Evolutionary conservation across 2,329 filamentous ascomycete genomes (phyloP).

Genomic region (Pestalotiopsis sp.): DNA sequence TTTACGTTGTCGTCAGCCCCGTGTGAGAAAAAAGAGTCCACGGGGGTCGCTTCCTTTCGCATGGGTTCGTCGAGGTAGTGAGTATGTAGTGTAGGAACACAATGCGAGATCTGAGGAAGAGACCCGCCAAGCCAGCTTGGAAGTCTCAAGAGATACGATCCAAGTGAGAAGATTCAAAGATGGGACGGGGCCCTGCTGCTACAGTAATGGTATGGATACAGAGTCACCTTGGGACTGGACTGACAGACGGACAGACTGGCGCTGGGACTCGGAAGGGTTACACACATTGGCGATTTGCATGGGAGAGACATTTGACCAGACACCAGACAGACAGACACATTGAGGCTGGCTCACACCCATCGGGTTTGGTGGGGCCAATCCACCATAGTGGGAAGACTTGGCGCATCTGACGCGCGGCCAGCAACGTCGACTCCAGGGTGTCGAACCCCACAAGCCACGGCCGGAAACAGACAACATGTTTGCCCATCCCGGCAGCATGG

Average conservation of each 20-base stretch:
- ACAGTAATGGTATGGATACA: no score
- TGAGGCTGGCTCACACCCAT: constrained; percentile 7
- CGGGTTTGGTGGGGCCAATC: background rate
- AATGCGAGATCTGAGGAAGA: background rate
- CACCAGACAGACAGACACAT: background rate
- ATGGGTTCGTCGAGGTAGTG: background rate
- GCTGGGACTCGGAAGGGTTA: no score
- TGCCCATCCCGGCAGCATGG: constrained; percentile 11
- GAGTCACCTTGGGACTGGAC: no score
- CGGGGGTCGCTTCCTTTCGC: background rate
- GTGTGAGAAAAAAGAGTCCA: background rate
- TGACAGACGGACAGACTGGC: no score
- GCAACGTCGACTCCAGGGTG: constrained; percentile 11
- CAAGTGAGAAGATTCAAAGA: background rate
- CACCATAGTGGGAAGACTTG: constrained; percentile 10
- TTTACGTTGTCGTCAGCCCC: background rate
- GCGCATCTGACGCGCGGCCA: constrained; percentile 15
- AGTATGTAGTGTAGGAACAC: background rate
- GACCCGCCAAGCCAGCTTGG: constrained; percentile 12
- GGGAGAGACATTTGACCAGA: no score
- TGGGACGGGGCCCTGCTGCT: background rate
- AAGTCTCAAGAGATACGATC: constrained; percentile 7
- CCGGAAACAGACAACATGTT: constrained; percentile 10
- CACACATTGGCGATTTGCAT: no score
- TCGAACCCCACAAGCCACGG: background rate